Evolutionary conservation across 2,329 filamentous ascomycete species (phyloP).

Genomic region (Colletotrichum eremochloae): DNA sequence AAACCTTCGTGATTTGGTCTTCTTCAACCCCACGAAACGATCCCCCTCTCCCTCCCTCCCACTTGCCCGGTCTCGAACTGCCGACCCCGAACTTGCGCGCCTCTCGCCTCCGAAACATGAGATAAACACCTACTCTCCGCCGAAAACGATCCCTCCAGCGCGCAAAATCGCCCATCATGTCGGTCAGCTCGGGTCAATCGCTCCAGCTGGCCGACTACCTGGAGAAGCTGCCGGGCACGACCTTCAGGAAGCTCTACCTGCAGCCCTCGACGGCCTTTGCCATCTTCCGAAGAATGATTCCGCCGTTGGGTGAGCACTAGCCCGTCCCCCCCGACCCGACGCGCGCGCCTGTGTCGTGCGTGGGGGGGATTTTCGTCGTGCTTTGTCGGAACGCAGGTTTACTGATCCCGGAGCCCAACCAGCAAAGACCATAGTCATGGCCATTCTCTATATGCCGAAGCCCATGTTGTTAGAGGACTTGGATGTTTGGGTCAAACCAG

Average conservation of each 20-base stretch:
- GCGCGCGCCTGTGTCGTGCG: not conserved
- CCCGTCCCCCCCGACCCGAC: not conserved
- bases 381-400: conserved; percentile 10
- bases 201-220: conserved; percentile 87
- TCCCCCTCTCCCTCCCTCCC: conserved; percentile 6
- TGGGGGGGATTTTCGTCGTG: not conserved
- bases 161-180: conserved; percentile 54
- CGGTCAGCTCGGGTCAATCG: conserved; percentile 61
- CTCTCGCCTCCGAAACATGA: conserved; percentile 20
- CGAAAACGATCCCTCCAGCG: conserved; percentile 27
- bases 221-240: conserved; percentile 89
- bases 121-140: conserved; percentile 19
- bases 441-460: conserved; percentile 88
- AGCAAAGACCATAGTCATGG: conserved; percentile 98
- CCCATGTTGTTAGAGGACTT: conserved; percentile 85
- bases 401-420: conserved; percentile 30
- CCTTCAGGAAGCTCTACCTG: conserved; percentile 92
- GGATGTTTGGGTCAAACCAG: conserved; percentile 85
- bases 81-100: conserved; percentile 19
- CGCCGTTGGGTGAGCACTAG: conserved; percentile 78
- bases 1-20: conserved; percentile 21
- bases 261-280: conserved; percentile 96
- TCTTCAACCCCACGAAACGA: not conserved
- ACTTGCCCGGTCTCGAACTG: not conserved
- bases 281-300: conserved; percentile 97